Conservation (phyloP, 2,329 filamentous ascomycete genomes). For the Pseudopithomyces chartarum region DNA sequence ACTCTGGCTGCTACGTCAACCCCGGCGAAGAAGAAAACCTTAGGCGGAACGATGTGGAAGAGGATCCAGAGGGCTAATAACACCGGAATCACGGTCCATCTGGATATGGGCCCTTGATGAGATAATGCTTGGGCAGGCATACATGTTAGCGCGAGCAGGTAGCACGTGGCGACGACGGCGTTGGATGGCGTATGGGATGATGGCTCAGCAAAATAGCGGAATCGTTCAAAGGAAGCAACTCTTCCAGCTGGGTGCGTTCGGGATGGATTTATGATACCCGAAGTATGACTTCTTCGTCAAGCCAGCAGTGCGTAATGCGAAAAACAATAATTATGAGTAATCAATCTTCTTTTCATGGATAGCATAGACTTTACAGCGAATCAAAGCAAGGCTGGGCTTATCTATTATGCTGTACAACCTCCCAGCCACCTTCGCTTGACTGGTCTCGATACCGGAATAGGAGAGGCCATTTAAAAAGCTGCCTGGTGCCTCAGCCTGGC, state of each 20-base stretch:
- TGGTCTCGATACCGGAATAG: too few relatives aligned
- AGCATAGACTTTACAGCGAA: too few relatives aligned
- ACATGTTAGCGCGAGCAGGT: constrained; percentile 6
- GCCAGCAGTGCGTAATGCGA: constrained; percentile 18
- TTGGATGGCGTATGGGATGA: background rate
- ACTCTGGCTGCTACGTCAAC: background rate
- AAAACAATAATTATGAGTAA: constrained; percentile 2
- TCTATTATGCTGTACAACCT: too few relatives aligned
- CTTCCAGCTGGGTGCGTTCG: constrained; percentile 16
- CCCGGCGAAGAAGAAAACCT: background rate
- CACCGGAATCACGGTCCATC: background rate
- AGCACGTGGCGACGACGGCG: constrained; percentile 7
- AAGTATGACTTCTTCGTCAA: constrained; percentile 2
- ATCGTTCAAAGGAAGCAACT: constrained; percentile 19
- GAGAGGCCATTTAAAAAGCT: too few relatives aligned
- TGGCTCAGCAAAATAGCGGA: constrained; percentile 7
- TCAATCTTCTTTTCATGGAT: too few relatives aligned
- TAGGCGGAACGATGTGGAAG: background rate
- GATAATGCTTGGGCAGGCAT: background rate
- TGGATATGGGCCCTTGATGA: constrained; percentile 4
- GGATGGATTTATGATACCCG: constrained; percentile 15
- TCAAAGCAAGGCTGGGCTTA: too few relatives aligned
- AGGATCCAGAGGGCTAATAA: background rate
- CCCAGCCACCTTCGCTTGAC: too few relatives aligned
- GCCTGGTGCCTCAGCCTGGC: too few relatives aligned